phyloP scores from a whole-genome alignment of 345 rosid species.

The Acer saccharum region DNA sequence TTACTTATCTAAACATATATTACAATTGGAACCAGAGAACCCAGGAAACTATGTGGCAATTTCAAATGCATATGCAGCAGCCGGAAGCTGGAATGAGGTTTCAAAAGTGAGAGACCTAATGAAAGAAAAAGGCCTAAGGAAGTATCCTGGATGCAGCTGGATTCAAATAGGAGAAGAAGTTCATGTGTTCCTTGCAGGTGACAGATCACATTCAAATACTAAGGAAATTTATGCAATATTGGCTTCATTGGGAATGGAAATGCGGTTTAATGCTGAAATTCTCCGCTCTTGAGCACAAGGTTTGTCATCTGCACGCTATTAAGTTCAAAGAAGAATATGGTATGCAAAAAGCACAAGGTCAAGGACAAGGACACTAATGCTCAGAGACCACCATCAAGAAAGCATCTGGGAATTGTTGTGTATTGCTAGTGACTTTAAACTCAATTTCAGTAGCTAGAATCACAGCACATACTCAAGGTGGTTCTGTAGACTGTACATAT shows the following conservation, averaged over 20 bases:
- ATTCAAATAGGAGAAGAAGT: constrained; percentile 44
- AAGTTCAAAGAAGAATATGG: neutral
- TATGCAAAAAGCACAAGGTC: constrained; percentile 6
- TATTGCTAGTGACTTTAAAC: neutral
- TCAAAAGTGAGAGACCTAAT: constrained; percentile 45
- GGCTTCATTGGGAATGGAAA: constrained; percentile 39
- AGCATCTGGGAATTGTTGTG: neutral
- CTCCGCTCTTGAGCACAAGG: constrained; percentile 11
- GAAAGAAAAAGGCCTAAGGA: constrained; percentile 55
- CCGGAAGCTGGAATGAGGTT: constrained; percentile 54
- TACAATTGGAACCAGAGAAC: constrained; percentile 45
- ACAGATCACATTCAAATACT: constrained; percentile 39
- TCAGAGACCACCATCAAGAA: neutral
- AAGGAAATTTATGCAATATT: constrained; percentile 33
- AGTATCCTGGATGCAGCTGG: constrained; percentile 67
- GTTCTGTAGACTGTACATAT: neutral
- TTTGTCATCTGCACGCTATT: neutral
- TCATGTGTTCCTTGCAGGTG: constrained; percentile 54
- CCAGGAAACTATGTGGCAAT: constrained; percentile 54
- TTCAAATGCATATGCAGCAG: constrained; percentile 55
- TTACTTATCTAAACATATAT: constrained; percentile 33
- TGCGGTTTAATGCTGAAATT: constrained; percentile 5
- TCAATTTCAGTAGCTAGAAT: constrained; percentile 8
- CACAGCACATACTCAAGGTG: neutral
- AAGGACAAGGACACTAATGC: no score